Conservation (phyloP, 2,329 filamentous ascomycete genomes). For the Aspergillus spinulosporus region DNA sequence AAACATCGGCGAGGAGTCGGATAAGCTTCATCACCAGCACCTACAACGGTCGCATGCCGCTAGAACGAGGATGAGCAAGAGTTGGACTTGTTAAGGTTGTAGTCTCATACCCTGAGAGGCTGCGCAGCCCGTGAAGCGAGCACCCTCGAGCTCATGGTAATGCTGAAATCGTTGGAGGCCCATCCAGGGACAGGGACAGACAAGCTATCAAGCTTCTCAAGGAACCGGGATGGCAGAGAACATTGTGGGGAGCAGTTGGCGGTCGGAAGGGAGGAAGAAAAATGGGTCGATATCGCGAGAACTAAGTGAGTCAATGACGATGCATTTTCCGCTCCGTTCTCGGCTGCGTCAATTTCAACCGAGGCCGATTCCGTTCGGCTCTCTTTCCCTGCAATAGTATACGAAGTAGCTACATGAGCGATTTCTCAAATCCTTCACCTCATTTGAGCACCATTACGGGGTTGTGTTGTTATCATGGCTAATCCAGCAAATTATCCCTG, state of each 20-base stretch:
- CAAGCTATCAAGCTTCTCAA: constrained; percentile 8
- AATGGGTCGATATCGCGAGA: constrained; percentile 20
- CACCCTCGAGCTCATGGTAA: constrained; percentile 39
- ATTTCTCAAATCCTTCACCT: neutral
- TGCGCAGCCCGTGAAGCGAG: constrained; percentile 33
- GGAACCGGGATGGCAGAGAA: constrained; percentile 10
- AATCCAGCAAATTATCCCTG: too few relatives aligned
- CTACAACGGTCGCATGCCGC: constrained; percentile 25
- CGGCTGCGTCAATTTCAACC: constrained; percentile 11
- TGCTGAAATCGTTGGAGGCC: constrained; percentile 10
- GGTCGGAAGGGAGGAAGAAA: constrained; percentile 15
- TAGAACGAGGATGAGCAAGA: constrained; percentile 1
- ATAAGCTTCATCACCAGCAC: constrained; percentile 16
- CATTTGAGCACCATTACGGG: too few relatives aligned
- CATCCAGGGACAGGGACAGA: constrained; percentile 21
- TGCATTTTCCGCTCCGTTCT: constrained; percentile 14
- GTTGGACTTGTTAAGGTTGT: neutral
- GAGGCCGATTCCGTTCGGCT: constrained; percentile 8
- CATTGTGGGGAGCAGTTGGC: constrained; percentile 14
- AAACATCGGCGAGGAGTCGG: constrained; percentile 18
- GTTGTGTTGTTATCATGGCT: too few relatives aligned
- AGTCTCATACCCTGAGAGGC: constrained; percentile 30
- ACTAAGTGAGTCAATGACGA: constrained; percentile 22
- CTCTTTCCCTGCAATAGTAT: neutral
- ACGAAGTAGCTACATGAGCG: neutral